Base-by-base conservation (phyloP, 768 basidiomycete species). In the Suillus variegatus region DNA sequence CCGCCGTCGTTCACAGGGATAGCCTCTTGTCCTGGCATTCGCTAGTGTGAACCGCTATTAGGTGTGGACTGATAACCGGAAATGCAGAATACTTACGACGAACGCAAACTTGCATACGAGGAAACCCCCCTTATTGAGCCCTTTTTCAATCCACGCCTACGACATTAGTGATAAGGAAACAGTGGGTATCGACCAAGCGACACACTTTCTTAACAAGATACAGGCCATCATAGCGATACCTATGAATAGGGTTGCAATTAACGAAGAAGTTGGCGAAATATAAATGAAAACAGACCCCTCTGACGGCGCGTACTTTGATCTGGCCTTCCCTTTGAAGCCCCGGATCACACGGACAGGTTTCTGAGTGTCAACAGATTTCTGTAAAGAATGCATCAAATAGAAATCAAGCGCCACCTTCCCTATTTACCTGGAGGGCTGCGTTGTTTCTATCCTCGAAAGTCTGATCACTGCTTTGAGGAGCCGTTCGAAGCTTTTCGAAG, bases 191-290 rank as follows among this genome's bases (percentile, higher is more conserved):
- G 20, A 4, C 8, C 13, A 1, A 16, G 20, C 38, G 36, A 51
- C 78, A 58, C 66, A 86, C 92, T 81, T 88, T 88, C 76, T 90
- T 90, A 18, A 94, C 90, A 2, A 72, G 78, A 73, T 97, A 97
- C 13, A 97, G 81, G 1, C 95, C 95, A 70, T 97, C 95, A 72
- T 97, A 97, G 10, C 94, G 88, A 73, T 95, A 97, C 32, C 92
- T 92, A 62, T 8, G 64, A 28, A 32, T 20, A 52, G 38, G 57
- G 6, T 62, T 43, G 25, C 43, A 46, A 28, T 43, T 12, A 54
- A n/a, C 14, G 35, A 58, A 51, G n/a, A 36, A 56, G 47, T 54
- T 10, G 28, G 41, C n/a, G 58, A 43, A 13, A 20, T 10, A 12
- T 2, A 66, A 14, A 60, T 10, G 60, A 18, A 28, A 18, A 66